These are phyloP conservation scores for Aureobasidium mangrovei DNA, from an alignment of 2,329 filamentous ascomycete genomes.

Conservation along the genomic window DNA sequence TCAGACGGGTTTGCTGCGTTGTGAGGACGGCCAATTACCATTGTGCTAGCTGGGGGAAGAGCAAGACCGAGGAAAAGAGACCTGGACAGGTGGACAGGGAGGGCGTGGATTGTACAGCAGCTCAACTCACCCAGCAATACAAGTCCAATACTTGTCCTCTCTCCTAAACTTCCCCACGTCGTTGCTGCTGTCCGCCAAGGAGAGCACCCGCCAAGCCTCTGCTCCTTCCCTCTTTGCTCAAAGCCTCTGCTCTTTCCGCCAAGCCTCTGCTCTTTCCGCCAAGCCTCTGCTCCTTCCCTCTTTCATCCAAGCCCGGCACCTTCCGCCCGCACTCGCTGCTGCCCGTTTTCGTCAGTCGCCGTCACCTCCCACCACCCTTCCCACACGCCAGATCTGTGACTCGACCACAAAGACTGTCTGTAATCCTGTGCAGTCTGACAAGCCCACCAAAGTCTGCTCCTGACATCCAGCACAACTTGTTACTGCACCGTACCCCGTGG, in stretches of 20 bases:
- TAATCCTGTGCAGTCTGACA: too few species aligned
- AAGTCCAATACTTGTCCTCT: slow-evolving; percentile 6
- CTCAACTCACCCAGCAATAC: neutral
- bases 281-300: neutral
- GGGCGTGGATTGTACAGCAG: neutral
- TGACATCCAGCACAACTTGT: neutral
- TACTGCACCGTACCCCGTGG: neutral
- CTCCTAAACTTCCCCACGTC: slow-evolving; percentile 11
- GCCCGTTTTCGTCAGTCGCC: too few species aligned
- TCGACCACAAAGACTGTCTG: neutral
- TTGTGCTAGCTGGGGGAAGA: neutral
- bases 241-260: neutral
- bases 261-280: neutral
- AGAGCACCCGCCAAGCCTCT: neutral
- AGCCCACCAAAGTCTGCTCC: neutral
- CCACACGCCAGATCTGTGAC: too few species aligned
- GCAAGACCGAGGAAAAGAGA: neutral
- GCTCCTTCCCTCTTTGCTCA: neutral
- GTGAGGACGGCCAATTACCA: neutral
- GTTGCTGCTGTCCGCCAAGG: slow-evolving; percentile 1
- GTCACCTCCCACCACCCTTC: too few species aligned
- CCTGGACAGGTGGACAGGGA: neutral
- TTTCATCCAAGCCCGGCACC: neutral
- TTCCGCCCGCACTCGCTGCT: neutral
- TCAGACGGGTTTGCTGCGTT: neutral